A percentile compares a stretch with the other conserved stretches of the same genome.
Evolutionary conservation across 805 yeast genomes (phyloP).

Genomic region (Starmerella bacillaris): DNA sequence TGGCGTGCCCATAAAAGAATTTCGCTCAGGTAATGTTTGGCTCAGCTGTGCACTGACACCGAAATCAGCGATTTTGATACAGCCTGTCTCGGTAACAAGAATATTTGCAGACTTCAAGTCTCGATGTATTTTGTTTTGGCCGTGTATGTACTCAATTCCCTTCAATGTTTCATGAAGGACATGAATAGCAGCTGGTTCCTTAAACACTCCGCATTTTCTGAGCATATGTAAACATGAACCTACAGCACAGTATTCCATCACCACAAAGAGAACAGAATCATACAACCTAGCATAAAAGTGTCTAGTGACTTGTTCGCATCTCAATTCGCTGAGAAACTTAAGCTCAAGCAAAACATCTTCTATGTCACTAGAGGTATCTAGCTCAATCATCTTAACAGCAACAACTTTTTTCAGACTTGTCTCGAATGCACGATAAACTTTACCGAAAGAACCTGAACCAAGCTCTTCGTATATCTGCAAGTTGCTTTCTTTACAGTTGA

Average conservation of each 20-base stretch:
- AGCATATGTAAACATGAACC: slow-evolving; percentile 68
- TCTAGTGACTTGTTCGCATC: slow-evolving; percentile 48
- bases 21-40: slow-evolving; percentile 32
- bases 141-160: slow-evolving; percentile 65
- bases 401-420: slow-evolving; percentile 30
- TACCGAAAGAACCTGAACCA: slow-evolving; percentile 18
- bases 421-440: slow-evolving; percentile 20
- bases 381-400: slow-evolving; percentile 73
- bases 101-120: slow-evolving; percentile 86
- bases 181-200: slow-evolving; percentile 42
- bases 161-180: slow-evolving; percentile 44
- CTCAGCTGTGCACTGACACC: slow-evolving; percentile 80
- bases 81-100: slow-evolving; percentile 48
- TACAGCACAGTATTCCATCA: slow-evolving; percentile 91
- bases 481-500: too few species aligned
- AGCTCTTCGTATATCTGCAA: slow-evolving; percentile 12
- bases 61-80: slow-evolving; percentile 73
- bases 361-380: slow-evolving; percentile 63
- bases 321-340: slow-evolving; percentile 47
- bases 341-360: slow-evolving; percentile 59
- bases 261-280: slow-evolving; percentile 63
- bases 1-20: slow-evolving; percentile 87
- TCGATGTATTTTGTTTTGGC: slow-evolving; percentile 61
- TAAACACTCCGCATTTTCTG: slow-evolving; percentile 34
- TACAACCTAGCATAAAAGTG: slow-evolving; percentile 45